Evolutionary conservation across 2,329 filamentous ascomycete genomes (phyloP).

Genomic region (Monosporascus sp.): DNA sequence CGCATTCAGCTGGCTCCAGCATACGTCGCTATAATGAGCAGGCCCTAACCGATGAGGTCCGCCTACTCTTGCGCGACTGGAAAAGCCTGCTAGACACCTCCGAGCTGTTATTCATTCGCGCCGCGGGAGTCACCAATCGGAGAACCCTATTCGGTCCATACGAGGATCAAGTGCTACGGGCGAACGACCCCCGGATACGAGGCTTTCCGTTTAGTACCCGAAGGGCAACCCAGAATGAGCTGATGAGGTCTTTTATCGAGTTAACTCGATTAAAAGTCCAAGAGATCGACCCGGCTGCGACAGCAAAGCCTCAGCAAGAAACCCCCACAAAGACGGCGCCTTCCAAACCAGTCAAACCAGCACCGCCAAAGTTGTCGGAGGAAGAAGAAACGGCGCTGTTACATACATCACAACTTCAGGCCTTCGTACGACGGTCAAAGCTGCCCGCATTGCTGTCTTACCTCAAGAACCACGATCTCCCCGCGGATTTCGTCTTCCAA

Average conservation of each 20-base stretch:
- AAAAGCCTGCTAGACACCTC: constrained; percentile 77
- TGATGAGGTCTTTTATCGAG: constrained; percentile 92
- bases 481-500: constrained; percentile 68
- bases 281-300: constrained; percentile 64
- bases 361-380: constrained; percentile 64
- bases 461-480: constrained; percentile 67
- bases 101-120: constrained; percentile 81
- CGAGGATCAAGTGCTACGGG: constrained; percentile 75
- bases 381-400: constrained; percentile 78
- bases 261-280: constrained; percentile 84
- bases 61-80: constrained; percentile 78
- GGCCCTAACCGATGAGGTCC: constrained; percentile 82
- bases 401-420: constrained; percentile 85
- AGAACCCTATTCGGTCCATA: constrained; percentile 87
- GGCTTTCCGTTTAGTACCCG: constrained; percentile 92
- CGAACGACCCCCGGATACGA: constrained; percentile 74
- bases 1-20: constrained; percentile 87
- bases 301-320: constrained; percentile 39
- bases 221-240: constrained; percentile 85
- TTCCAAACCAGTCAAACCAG: constrained; percentile 43
- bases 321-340: constrained; percentile 31
- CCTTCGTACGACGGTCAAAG: constrained; percentile 83
- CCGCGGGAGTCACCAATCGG: constrained; percentile 80
- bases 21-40: constrained; percentile 92
- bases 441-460: constrained; percentile 83